Evolutionary conservation across 305 asterid genomes (phyloP).

Genomic region (Fraxinus sp.): DNA sequence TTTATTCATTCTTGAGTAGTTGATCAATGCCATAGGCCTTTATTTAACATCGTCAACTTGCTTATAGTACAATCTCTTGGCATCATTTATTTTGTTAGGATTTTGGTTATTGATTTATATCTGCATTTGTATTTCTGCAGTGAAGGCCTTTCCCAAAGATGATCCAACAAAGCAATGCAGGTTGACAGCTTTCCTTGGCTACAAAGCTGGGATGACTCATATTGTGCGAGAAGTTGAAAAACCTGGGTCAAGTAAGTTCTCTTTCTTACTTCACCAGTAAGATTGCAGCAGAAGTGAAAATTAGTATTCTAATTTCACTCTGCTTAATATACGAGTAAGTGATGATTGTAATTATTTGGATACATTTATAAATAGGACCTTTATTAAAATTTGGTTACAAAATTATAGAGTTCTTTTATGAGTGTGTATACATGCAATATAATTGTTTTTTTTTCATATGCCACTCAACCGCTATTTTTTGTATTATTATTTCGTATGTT

Average conservation of each 20-base stretch:
- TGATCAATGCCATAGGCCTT: neutral
- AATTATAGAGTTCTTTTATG: neutral
- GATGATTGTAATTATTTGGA: neutral
- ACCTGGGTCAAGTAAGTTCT: constrained; percentile 80
- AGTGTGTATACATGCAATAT: neutral
- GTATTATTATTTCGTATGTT: neutral
- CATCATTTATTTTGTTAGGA: neutral
- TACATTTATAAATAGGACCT: neutral
- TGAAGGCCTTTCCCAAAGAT: constrained; percentile 80
- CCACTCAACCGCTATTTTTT: neutral
- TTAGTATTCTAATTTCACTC: neutral
- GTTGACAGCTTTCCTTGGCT: constrained; percentile 76
- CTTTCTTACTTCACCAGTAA: neutral
- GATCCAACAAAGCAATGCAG: constrained; percentile 59
- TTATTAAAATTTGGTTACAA: neutral
- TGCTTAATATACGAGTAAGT: neutral
- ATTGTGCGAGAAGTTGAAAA: constrained; percentile 86
- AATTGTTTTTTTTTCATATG: neutral
- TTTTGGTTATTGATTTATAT: neutral
- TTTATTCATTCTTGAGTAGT: neutral
- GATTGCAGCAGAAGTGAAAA: neutral
- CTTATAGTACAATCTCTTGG: neutral
- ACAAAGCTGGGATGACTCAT: constrained; percentile 94
- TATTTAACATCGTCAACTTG: neutral
- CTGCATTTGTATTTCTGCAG: constrained; percentile 34